Base-by-base conservation (phyloP, 1,284 basidiomycete species). In the Tilletia horrida region DNA sequence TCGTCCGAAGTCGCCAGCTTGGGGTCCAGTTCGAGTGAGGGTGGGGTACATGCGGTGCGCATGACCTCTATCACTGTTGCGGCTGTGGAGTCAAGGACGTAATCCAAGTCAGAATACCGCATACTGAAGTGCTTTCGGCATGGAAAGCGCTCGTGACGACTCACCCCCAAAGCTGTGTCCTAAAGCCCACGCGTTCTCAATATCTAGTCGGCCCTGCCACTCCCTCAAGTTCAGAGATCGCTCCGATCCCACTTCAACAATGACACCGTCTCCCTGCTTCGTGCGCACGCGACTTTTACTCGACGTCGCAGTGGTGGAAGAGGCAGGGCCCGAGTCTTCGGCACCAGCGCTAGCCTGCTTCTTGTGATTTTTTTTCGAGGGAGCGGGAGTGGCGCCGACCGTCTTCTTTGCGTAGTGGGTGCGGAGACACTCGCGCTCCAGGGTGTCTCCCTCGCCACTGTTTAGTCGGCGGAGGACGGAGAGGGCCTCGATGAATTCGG, bases 161-260 rank as follows among this genome's bases (percentile, higher is more conserved):
- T 71, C 67, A 13, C 71, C 75, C 25, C 76, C 76, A 43, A 74
- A 78, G 62, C 69, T 71, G 71, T 78, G 76, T 25, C 76, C 76
- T 25, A 74, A 66, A 14, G 72, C 47, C 71, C 71, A 77, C 1
- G 70, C 64, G 8, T 69, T 64, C 13, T 68, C 64, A 31, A 73
- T 48, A n/a, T 69, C 65, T 8, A 78, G 64, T 29, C 69, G 69
- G n/a, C 67, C 68, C n/a, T 62, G 55, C 47, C 74, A 78, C 1
- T 23, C 63, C 2, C 67, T 45, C 4, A 59, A 59, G 31, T 69
- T 63, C 9, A 14, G 48, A 63, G n/a, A 67, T 67, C 4, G 73
- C 67, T 14, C 65, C 64, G 55, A 31, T 14, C 55, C 55, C 3
- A 59, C 27, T 29, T 59, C 55, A 4, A 59, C 55, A 4, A 59